Evolutionary conservation across 192 early-diverging fungal genomes (phyloP).

Genomic region (Coemansia sp.): DNA sequence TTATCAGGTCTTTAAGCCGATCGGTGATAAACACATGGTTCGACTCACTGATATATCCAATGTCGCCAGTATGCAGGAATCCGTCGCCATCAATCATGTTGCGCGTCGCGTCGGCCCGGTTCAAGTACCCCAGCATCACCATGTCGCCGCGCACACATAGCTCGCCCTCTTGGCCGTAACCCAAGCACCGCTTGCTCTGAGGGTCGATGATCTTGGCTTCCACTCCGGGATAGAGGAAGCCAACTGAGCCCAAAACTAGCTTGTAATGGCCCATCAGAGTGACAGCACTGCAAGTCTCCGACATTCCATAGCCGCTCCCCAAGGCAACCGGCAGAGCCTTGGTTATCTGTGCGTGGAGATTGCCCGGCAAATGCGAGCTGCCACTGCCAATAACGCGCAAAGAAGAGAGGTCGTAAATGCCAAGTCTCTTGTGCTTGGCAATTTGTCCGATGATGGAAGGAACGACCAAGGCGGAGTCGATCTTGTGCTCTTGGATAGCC

Average conservation of each 20-base stretch:
- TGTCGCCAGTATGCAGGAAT: slow-evolving; percentile 82
- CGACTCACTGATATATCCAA: slow-evolving; percentile 67
- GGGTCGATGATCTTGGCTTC: slow-evolving; percentile 77
- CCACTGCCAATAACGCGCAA: slow-evolving; percentile 64
- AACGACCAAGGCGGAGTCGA: slow-evolving; percentile 61
- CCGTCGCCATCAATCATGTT: slow-evolving; percentile 71
- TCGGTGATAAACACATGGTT: slow-evolving; percentile 66
- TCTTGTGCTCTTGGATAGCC: slow-evolving; percentile 67
- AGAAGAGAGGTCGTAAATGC: slow-evolving; percentile 69
- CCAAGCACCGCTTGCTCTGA: slow-evolving; percentile 61
- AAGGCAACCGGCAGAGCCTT: slow-evolving; percentile 32
- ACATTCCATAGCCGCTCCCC: slow-evolving; percentile 65
- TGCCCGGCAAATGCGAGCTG: slow-evolving; percentile 70
- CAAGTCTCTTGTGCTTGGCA: slow-evolving; percentile 66
- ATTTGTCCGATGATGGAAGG: slow-evolving; percentile 65
- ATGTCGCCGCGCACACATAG: slow-evolving; percentile 81
- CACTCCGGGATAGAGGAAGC: slow-evolving; percentile 65
- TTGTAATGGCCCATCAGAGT: slow-evolving; percentile 13
- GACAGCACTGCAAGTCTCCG: slow-evolving; percentile 52
- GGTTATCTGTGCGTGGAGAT: slow-evolving; percentile 56
- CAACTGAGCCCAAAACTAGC: slow-evolving; percentile 59
- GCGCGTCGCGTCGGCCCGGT: slow-evolving; percentile 72
- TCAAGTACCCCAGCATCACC: slow-evolving; percentile 84
- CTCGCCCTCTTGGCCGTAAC: slow-evolving; percentile 70
- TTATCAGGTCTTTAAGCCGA: slow-evolving; percentile 89